A percentile compares a stretch with the other conserved stretches of the same genome.
These are phyloP conservation scores for Fusarium cicatricum DNA, from an alignment of 2,329 filamentous ascomycete species.

Conservation along the genomic window DNA sequence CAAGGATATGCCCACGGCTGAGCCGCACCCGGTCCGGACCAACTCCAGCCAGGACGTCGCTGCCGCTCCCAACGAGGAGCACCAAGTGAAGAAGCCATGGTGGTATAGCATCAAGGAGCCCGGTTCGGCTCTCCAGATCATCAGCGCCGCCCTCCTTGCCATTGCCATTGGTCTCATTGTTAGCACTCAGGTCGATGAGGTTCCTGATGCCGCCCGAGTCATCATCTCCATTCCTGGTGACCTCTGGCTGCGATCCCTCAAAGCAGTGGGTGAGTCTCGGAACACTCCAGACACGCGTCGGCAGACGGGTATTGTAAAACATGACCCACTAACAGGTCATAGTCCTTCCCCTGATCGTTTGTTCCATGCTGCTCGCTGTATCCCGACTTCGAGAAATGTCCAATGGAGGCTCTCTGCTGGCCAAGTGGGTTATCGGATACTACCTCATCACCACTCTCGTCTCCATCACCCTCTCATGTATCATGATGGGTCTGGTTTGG, in stretches of 20 bases:
- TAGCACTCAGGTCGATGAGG: conserved; percentile 50
- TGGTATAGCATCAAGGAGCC: conserved; percentile 51
- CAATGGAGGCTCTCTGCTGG: conserved; percentile 53
- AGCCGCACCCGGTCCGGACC: conserved; percentile 28
- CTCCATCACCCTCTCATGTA: conserved; percentile 56
- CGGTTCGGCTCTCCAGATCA: conserved; percentile 59
- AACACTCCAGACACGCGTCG: background rate
- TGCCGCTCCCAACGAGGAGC: conserved; percentile 17
- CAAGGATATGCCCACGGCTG: conserved; percentile 24
- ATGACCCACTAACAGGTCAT: background rate
- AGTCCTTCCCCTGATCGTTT: conserved; percentile 62
- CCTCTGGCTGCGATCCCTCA: conserved; percentile 59
- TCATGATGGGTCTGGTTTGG: conserved; percentile 59
- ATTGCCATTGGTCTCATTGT: conserved; percentile 59
- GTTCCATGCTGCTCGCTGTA: conserved; percentile 60
- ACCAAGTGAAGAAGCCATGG: conserved; percentile 44
- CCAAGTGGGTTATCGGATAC: conserved; percentile 58
- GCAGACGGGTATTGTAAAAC: background rate
- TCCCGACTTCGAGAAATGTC: conserved; percentile 58
- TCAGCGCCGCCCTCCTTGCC: conserved; percentile 57
- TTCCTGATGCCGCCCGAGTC: conserved; percentile 52
- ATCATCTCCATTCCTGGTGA: conserved; percentile 58
- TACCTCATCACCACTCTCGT: conserved; percentile 60
- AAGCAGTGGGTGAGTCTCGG: conserved; percentile 53
- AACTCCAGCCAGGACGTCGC: conserved; percentile 24